Evolutionary conservation across 306 rosid genomes (phyloP).

Genomic region (Corylus heterophylla): DNA sequence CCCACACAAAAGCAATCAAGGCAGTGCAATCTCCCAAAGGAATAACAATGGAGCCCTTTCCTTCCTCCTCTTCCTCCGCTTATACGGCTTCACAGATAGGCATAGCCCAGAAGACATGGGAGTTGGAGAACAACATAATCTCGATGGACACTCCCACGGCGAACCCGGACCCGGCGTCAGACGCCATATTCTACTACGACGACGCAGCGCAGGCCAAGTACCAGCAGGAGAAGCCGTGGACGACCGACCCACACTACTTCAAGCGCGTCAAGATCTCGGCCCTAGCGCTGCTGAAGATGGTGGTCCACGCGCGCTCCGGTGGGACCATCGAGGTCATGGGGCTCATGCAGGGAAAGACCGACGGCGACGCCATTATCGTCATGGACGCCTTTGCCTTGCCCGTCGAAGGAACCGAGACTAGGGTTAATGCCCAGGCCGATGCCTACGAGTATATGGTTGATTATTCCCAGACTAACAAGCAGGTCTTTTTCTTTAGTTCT

Average conservation of each 20-base stretch:
- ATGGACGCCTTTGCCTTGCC: constrained; percentile 97
- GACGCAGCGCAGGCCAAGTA: constrained; percentile 66
- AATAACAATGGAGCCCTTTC: constrained; percentile 47
- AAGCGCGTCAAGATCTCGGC: constrained; percentile 98
- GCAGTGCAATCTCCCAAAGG: background rate
- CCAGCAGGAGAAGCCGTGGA: constrained; percentile 91
- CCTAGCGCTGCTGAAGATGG: constrained; percentile 96
- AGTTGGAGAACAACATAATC: constrained; percentile 81
- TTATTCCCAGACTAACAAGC: constrained; percentile 89
- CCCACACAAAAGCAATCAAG: background rate
- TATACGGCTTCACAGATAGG: background rate
- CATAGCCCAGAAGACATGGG: constrained; percentile 92
- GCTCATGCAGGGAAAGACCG: constrained; percentile 96
- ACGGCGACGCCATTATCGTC: constrained; percentile 84
- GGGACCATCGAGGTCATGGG: constrained; percentile 99
- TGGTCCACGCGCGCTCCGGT: constrained; percentile 96
- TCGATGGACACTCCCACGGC: constrained; percentile 65
- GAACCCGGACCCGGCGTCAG: constrained; percentile 52
- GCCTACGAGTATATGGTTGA: constrained; percentile 98
- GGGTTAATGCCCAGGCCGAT: constrained; percentile 99
- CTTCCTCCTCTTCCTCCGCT: constrained; percentile 26
- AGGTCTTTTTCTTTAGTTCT: constrained; percentile 46
- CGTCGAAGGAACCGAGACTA: constrained; percentile 95
- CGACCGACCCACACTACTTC: constrained; percentile 83
- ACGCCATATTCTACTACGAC: constrained; percentile 91